These are phyloP conservation scores for Perkinsus marinus DNA, from an alignment of 169 alveolate species.

Conservation along the genomic window DNA sequence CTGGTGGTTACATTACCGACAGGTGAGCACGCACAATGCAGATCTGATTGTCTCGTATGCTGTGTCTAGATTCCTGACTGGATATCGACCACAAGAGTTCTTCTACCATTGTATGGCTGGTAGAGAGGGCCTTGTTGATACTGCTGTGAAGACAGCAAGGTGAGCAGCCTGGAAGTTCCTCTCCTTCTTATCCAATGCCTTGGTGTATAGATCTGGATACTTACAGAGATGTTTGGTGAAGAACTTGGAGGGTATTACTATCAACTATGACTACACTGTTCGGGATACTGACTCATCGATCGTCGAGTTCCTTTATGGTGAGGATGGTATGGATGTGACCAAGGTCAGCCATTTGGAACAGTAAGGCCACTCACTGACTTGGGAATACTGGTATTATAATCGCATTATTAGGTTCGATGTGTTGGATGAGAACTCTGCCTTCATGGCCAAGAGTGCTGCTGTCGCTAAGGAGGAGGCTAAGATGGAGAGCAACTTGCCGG, in stretches of 20 bases:
- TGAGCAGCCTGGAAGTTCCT: slow-evolving; percentile 19
- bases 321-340: slow-evolving; percentile 86
- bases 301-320: slow-evolving; percentile 93
- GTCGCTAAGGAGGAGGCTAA: neutral
- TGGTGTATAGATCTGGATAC: slow-evolving; percentile 59
- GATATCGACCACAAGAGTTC: slow-evolving; percentile 91
- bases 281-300: slow-evolving; percentile 87
- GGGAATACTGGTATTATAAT: neutral
- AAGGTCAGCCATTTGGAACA: slow-evolving; percentile 32
- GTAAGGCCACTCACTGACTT: neutral
- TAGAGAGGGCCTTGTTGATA: slow-evolving; percentile 97
- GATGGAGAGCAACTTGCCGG: neutral
- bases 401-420: neutral
- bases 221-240: slow-evolving; percentile 90
- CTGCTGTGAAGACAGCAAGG: slow-evolving; percentile 94
- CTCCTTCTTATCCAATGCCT: neutral
- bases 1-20: slow-evolving; percentile 90
- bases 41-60: neutral
- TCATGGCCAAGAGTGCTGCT: neutral
- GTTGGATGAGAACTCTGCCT: neutral
- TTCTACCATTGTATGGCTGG: slow-evolving; percentile 99
- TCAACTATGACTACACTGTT: slow-evolving; percentile 91
- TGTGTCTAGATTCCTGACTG: slow-evolving; percentile 75
- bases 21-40: slow-evolving; percentile 28
- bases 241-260: slow-evolving; percentile 82